A percentile compares a stretch with the other conserved stretches of the same genome.
Conservation (phyloP, 2,329 filamentous ascomycete genomes). For the Metarhizium brunneum region DNA sequence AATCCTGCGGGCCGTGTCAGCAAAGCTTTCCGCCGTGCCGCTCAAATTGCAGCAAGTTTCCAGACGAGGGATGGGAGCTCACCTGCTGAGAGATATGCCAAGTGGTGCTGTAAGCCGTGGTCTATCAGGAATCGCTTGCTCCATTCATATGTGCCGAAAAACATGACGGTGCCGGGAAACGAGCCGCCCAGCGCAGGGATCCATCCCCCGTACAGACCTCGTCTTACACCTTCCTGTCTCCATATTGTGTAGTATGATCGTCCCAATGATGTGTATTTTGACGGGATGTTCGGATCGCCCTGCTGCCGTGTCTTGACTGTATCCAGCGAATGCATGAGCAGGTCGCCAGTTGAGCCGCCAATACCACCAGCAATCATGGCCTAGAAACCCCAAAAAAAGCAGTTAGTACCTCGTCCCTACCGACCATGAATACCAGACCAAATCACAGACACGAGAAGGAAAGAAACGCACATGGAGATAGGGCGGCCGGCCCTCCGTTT, state of each 20-base stretch:
- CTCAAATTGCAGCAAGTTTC: too few species aligned
- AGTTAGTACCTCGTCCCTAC: not conserved
- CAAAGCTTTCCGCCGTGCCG: not conserved
- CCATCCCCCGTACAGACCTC: conserved; percentile 90
- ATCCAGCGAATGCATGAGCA: conserved; percentile 98
- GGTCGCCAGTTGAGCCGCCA: conserved; percentile 87
- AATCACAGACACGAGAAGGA: conserved; percentile 1
- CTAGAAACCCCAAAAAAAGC: conserved; percentile 33
- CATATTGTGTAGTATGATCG: conserved; percentile 90
- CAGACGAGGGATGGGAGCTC: conserved; percentile 13
- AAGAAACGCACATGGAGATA: conserved; percentile 30
- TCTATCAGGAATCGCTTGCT: conserved; percentile 88
- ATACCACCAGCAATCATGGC: conserved; percentile 92
- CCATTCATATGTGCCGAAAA: conserved; percentile 95
- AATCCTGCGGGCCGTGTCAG: conserved; percentile 50
- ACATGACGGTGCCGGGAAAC: conserved; percentile 86
- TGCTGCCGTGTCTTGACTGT: conserved; percentile 98
- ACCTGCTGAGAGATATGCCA: conserved; percentile 84
- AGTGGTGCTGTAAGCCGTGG: conserved; percentile 65
- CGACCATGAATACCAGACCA: not conserved
- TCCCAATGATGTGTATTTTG: conserved; percentile 84
- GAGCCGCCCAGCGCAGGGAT: conserved; percentile 83
- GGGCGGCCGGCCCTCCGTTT: conserved; percentile 33
- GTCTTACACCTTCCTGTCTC: conserved; percentile 78
- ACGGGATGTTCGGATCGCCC: conserved; percentile 85